phyloP scores from a whole-genome alignment of 2,329 filamentous ascomycete genomes.

The Talaromyces pinophilus region DNA sequence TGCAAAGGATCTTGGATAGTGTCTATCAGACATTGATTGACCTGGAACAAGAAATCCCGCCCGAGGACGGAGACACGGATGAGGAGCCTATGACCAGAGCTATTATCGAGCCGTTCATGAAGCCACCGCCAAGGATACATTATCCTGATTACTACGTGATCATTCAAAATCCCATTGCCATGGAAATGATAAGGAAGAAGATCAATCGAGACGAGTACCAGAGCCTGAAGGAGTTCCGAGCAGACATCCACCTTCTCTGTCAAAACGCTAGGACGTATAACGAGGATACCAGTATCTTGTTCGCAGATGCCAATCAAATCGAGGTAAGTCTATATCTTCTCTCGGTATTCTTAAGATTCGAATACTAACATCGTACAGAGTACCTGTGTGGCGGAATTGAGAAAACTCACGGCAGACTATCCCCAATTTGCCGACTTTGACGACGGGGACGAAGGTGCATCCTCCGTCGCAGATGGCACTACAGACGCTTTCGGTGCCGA shows the following conservation, averaged over 20 bases:
- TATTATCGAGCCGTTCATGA: constrained; percentile 92
- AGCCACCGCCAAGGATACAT: constrained; percentile 81
- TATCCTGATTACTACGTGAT: constrained; percentile 96
- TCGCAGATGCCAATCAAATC: constrained; percentile 88
- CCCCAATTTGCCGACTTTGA: constrained; percentile 61
- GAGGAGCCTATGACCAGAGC: constrained; percentile 65
- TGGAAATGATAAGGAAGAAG: constrained; percentile 91
- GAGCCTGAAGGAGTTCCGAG: constrained; percentile 74
- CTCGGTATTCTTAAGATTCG: constrained; percentile 3
- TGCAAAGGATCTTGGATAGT: constrained; percentile 76
- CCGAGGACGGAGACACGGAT: constrained; percentile 55
- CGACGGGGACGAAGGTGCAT: constrained; percentile 41
- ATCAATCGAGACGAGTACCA: constrained; percentile 96
- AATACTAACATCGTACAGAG: constrained; percentile 37
- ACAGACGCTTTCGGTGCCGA: constrained; percentile 50
- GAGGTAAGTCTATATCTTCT: constrained; percentile 62
- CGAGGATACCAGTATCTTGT: constrained; percentile 89
- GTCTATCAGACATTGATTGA: constrained; percentile 80
- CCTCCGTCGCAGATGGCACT: constrained; percentile 52
- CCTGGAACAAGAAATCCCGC: constrained; percentile 71
- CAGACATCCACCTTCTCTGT: constrained; percentile 81
- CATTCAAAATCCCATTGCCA: constrained; percentile 89
- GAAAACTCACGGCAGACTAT: constrained; percentile 55
- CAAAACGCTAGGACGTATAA: constrained; percentile 94
- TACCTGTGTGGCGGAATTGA: constrained; percentile 55